Evolutionary conservation across 345 rosid species (phyloP).

Genomic region (Turnera subulata): DNA sequence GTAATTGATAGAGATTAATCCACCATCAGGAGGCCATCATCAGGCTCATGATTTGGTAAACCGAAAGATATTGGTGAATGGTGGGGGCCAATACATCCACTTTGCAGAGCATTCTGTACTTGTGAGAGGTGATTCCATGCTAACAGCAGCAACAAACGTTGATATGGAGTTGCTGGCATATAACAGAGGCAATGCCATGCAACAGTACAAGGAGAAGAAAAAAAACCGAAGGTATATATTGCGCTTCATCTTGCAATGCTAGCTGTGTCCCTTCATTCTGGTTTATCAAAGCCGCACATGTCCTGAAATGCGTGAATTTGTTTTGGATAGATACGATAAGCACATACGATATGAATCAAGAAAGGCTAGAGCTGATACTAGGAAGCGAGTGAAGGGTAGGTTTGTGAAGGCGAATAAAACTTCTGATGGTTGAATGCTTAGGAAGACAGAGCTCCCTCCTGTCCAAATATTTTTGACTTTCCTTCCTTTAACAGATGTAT

Average conservation of each 20-base stretch:
- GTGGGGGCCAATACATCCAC: slow-evolving; percentile 34
- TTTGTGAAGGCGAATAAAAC: slow-evolving; percentile 77
- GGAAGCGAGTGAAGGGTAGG: slow-evolving; percentile 87
- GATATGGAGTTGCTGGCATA: slow-evolving; percentile 58
- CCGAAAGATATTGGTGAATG: slow-evolving; percentile 29
- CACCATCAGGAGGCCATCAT: slow-evolving; percentile 26
- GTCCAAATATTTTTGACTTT: slow-evolving; percentile 27
- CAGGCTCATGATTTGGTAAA: slow-evolving; percentile 36
- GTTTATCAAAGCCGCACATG: not conserved
- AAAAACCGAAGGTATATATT: slow-evolving; percentile 76
- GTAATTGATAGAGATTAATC: slow-evolving; percentile 53
- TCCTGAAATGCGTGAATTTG: slow-evolving; percentile 2
- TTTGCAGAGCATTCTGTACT: slow-evolving; percentile 36
- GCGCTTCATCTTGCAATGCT: not conserved
- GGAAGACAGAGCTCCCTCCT: slow-evolving; percentile 2
- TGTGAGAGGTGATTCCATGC: slow-evolving; percentile 32
- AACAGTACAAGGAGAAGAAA: slow-evolving; percentile 90
- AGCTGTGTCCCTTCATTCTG: not conserved
- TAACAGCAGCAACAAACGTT: slow-evolving; percentile 39
- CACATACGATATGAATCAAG: slow-evolving; percentile 92
- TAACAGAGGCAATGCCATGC: slow-evolving; percentile 84
- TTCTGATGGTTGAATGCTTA: slow-evolving; percentile 30
- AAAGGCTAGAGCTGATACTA: slow-evolving; percentile 91
- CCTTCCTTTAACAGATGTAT: no score
- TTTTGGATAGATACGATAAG: slow-evolving; percentile 64